Percentiles rank a stretch among this genome's conserved stretches.
These are phyloP conservation scores for Rhizoctonia solani DNA, from an alignment of 1,284 basidiomycete genomes.

Conservation along the genomic window DNA sequence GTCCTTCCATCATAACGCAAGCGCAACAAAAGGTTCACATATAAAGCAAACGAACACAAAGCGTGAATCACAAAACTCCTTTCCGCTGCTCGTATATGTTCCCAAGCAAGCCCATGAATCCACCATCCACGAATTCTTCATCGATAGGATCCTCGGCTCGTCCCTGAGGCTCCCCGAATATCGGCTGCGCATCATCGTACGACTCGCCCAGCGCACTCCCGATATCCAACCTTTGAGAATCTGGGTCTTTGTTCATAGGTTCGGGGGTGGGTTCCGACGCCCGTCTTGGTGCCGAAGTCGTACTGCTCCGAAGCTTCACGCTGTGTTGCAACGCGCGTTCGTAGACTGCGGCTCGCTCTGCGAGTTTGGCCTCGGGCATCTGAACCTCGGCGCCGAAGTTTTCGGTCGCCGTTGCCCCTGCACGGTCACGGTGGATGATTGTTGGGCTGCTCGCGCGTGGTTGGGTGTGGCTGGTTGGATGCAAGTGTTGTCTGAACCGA, in stretches of 20 bases:
- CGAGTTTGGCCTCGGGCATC: constrained; percentile 42
- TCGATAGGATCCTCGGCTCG: constrained; percentile 45
- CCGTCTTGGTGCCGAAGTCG: constrained; percentile 12
- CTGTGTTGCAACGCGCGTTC: constrained; percentile 74
- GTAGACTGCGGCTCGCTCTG: constrained; percentile 67
- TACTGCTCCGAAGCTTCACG: constrained; percentile 30
- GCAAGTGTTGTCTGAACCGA: constrained; percentile 38
- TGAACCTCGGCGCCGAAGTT: constrained; percentile 11
- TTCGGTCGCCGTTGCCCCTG: too few species aligned
- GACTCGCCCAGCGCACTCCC: constrained; percentile 67
- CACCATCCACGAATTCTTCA: constrained; percentile 57
- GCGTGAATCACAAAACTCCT: constrained; percentile 37
- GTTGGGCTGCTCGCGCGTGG: neutral
- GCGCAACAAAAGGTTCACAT: neutral
- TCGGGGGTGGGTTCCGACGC: neutral
- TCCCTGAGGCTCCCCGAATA: constrained; percentile 46
- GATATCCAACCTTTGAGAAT: constrained; percentile 56
- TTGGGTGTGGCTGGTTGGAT: constrained; percentile 31
- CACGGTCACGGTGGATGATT: neutral
- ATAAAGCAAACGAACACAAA: neutral
- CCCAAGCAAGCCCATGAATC: constrained; percentile 72
- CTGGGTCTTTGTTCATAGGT: constrained; percentile 44
- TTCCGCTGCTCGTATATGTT: constrained; percentile 62
- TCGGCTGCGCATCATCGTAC: constrained; percentile 59
- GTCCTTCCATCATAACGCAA: neutral